Evolutionary conservation across 1,284 basidiomycete genomes (phyloP), one percentile per base, ranked within the genome.

Genomic region (Leccinum solheimii): DNA sequence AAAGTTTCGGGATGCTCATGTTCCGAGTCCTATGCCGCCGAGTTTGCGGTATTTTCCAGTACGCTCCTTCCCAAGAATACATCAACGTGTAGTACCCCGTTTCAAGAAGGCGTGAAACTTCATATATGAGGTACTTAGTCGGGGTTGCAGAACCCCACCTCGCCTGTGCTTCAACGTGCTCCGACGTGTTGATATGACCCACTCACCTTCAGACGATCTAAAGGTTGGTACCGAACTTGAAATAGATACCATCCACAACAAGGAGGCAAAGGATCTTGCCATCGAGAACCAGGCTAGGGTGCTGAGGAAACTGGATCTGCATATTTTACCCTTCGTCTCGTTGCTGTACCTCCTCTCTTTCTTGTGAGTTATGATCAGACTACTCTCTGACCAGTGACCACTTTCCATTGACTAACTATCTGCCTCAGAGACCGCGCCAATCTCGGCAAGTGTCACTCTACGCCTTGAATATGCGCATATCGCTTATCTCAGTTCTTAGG

Each of bases 381-480:
- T 43, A 43, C n/a, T 43, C n/a, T 43, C 5, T 19, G 9, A 43
- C 38, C 9, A n/a, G 16, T 11, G 9, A 19, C 38, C 38, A n/a
- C 16, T n/a, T n/a, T 40, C 16, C 16, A 10, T 43, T 5, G n/a
- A 43, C n/a, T 43, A 11, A 19, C 19, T 11, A 5, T 19, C n/a
- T 19, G n/a, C n/a, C n/a, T 19, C 59, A 77, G 75, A 48, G 77
- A 77, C 58, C 76, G 75, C 10, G 43, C 62, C 40, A 77, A 77
- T 61, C 66, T 78, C 13, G 75, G 75, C 64, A 45, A 50, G 67
- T 63, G 6, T 7, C 7, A 11, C 26, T 26, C 13, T 34, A 27
- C n/a, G 1, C 32, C 16, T 48, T 26, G 9, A 34, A 14, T n/a
- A 7, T 23, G 23, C 45, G 14, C 48, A 55, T 49, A 36, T 6